Base-by-base conservation (phyloP, 768 basidiomycete genomes). In the Pleurotus tuber-regium region DNA sequence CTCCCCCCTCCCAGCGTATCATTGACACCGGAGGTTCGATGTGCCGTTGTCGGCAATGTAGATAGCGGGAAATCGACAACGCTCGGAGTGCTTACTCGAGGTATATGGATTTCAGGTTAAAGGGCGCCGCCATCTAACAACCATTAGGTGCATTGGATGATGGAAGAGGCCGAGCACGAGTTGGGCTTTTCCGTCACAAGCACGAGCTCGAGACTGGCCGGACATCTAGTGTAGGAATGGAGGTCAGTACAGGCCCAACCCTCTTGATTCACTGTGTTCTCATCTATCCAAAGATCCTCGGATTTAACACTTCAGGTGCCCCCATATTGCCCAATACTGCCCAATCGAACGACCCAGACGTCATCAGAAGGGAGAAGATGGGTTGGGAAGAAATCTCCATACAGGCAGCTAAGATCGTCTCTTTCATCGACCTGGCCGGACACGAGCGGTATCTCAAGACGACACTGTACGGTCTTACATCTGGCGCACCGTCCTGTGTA, bases 121-220 rank as follows among this genome's bases (percentile, higher is more conserved):
- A 31, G 14, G 29, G 23, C 23, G 4, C 5, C 12, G 9, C 9
- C 7, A 12, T 16, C 31, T 48, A 28, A 48, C 46, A 23, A 11
- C n/a, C 2, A 29, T 29, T 7, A 90, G 87, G 88, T 46, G 77
- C 79, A 16, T 70, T 92, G 47, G 91, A 93, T 59, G 91, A 93
- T 61, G 89, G 90, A 23, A 73, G 87, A 65, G 89, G 87, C 1
- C 79, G 82, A 43, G 88, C 89, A 0, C 88, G 96, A 47, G 88
- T 98, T 4, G 84, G 86, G 3, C 72, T 99, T 6, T 98, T 98
- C 68, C 78, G 96, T 50, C 97, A 99, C 65, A 97, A 98, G 65
- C 97, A 99, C 62, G 97, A 99, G 68, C 76, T 98, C 48, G 97
- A 98, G 71, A 93, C 89, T 16, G 96, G 96, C 4, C 75, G 97